Base-by-base conservation (phyloP, 2,329 filamentous ascomycete genomes). In the Nothophaeocryptopus gaeumannii region DNA sequence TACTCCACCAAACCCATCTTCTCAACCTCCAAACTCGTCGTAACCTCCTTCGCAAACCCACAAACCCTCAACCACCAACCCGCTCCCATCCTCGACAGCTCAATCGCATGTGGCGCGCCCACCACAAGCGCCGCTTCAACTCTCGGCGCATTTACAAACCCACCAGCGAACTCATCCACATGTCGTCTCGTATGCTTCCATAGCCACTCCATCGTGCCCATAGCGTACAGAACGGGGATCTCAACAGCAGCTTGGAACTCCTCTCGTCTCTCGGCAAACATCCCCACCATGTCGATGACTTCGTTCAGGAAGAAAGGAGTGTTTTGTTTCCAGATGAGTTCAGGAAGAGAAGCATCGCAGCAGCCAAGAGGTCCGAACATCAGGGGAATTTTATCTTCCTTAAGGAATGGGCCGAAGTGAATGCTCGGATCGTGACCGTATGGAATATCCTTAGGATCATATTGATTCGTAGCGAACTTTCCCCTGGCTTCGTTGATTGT, bases 1-100 rank as follows among this genome's bases (percentile, higher is more conserved):
- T 29, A 45, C 12, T 39, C 43, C 14, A 38, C 31, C 43, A 45
- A 45, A 5, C 26, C 43, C 35, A 36, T 15, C 12, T 16, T 32
- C 9, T n/a, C 16, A 13, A 39, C n/a, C 29, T 45, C 47, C 9
- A 26, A 16, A 33, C 40, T 16, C 8, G 40, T 20, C 13, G 47
- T 39, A 10, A 50, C 47, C 37, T 50, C 47, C n/a, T 33, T 33
- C 11, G 47, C 47, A 26, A 33, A 50, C 15, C 47, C 47, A 45
- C 32, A 50, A 5, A 38, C 37, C 33, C 42, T 50, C 15, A 39
- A 20, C 47, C 47, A 50, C 47, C 47, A 50, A 5, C 41, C 47
- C 8, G 32, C 41, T 10, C 20, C 37, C 40, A 39, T 39, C 5
- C 33, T 32, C 16, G 38, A 37, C 16, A 31, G 34, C n/a, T 50